phyloP scores from a whole-genome alignment of 1,139 yeast genomes.

The Geotrichum reessii region DNA sequence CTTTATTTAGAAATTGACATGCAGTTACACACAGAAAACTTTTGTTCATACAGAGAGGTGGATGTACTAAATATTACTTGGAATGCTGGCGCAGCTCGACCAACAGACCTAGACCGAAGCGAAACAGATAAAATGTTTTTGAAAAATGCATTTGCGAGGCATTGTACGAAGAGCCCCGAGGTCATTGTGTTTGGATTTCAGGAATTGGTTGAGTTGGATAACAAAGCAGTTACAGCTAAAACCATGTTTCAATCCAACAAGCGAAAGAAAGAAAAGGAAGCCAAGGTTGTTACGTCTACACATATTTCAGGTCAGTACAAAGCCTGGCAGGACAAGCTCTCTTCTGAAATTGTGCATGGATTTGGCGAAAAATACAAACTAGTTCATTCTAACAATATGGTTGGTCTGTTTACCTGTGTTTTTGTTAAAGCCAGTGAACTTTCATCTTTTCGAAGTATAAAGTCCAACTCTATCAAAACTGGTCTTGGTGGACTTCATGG shows the following conservation, averaged over 20 bases:
- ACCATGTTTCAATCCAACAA: constrained; percentile 47
- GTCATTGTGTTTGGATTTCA: constrained; percentile 84
- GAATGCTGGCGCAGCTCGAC: constrained; percentile 42
- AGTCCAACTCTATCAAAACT: constrained; percentile 79
- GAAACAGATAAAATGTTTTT: constrained; percentile 24
- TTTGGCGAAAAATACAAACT: constrained; percentile 48
- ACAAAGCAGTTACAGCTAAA: constrained; percentile 73
- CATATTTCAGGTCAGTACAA: constrained; percentile 38
- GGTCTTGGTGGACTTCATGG: constrained; percentile 95
- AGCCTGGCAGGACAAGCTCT: constrained; percentile 39
- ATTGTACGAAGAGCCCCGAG: constrained; percentile 46
- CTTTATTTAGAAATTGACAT: constrained; percentile 27
- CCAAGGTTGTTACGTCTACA: constrained; percentile 30
- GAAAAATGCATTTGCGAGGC: constrained; percentile 20
- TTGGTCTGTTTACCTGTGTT: constrained; percentile 69
- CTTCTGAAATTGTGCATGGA: constrained; percentile 18
- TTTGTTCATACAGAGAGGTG: constrained; percentile 29
- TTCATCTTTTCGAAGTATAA: constrained; percentile 55
- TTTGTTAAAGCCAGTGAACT: constrained; percentile 52
- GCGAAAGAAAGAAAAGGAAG: constrained; percentile 28
- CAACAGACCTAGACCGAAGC: constrained; percentile 32
- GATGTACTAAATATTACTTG: constrained; percentile 38
- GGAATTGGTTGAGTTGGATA: constrained; percentile 85
- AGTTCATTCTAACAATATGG: constrained; percentile 79
- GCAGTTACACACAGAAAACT: constrained; percentile 31